Evolutionary conservation across 225 moss, liverwort and hornwort species (phyloP), one percentile per base, ranked within the genome.

Genomic region (Climacium dendroides): DNA sequence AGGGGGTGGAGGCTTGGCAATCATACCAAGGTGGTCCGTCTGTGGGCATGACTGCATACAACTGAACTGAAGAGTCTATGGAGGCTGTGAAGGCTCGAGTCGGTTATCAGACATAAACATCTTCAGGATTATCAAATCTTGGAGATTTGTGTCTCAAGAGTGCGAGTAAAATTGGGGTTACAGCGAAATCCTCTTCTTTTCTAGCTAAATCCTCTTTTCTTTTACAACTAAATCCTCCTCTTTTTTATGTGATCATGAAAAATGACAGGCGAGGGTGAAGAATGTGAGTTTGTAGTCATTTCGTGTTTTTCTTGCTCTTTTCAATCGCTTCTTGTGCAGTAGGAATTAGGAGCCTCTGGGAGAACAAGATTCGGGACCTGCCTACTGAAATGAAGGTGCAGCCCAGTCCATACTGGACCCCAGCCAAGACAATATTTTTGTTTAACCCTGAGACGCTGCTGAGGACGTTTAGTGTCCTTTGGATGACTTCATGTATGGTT

Each of bases 11-110:
- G 54, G 71, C 84, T 19, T 90, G 94, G 92, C 87, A 92, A 66
- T 90, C 91, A 7, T 91, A 88, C 83, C 91, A 85, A 24, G 92
- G 85, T 37, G 90, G 89, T 54, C 94, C 91, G 30, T 88, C 91
- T 32, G 91, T 92, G 58, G 88, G 90, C 85, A 94, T 94, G 94
- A 70, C 92, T 79, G 82, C 90, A 7, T 94, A 90, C 79, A 90
- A 55, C 54, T 93, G 75, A 92, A 87, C 29, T 67, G 28, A 79
- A 59, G 60, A 83, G 58, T 41, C 37, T 10, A 25, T 25, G 54
- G 9, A 72, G 28, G 72, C 48, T 48, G 48, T 10, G 17, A 16
- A 5, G 5, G 16, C 71, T 28, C 71, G 16, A 43, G 71, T 16
- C 43, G 30, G 30, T 12, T 20, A 11, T 74, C 30, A 30, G 78